These are phyloP conservation scores for Fusarium pseudocircinatum DNA, from an alignment of 2,329 filamentous ascomycete species.

Conservation along the genomic window DNA sequence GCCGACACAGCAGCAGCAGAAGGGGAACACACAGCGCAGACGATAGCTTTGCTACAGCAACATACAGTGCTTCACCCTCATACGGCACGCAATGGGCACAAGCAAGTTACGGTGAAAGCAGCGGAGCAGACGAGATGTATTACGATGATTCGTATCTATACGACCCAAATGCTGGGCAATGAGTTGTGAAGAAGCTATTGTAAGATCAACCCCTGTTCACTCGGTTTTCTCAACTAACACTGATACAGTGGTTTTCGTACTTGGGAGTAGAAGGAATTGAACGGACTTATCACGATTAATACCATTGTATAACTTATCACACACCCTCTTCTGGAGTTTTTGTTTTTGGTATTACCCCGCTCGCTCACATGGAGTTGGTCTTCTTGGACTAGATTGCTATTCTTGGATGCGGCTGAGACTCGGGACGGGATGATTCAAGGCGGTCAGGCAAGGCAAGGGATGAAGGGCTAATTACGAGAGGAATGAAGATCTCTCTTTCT, in stretches of 20 bases:
- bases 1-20: conserved; percentile 55
- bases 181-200: conserved; percentile 4
- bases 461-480: background rate
- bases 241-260: conserved; percentile 2
- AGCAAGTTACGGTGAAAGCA: conserved; percentile 47
- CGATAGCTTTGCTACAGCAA: conserved; percentile 45
- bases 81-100: conserved; percentile 42
- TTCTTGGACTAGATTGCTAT: conserved; percentile 18
- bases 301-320: conserved; percentile 25
- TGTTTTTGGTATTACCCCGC: conserved; percentile 34
- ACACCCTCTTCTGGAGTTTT: conserved; percentile 11
- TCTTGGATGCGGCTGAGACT: conserved; percentile 23
- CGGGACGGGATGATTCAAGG: conserved; percentile 10
- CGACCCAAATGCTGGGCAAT: conserved; percentile 35
- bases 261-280: conserved; percentile 3
- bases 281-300: conserved; percentile 30
- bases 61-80: conserved; percentile 41
- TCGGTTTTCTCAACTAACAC: background rate
- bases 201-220: conserved; percentile 4
- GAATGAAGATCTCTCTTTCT: background rate
- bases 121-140: conserved; percentile 47
- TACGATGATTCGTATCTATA: conserved; percentile 47
- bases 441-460: background rate
- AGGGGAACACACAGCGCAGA: conserved; percentile 50
- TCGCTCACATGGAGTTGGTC: conserved; percentile 33